Evolutionary conservation across 352 stramenopile species (phyloP).

Genomic region (Halophytophthora batemanensis): DNA sequence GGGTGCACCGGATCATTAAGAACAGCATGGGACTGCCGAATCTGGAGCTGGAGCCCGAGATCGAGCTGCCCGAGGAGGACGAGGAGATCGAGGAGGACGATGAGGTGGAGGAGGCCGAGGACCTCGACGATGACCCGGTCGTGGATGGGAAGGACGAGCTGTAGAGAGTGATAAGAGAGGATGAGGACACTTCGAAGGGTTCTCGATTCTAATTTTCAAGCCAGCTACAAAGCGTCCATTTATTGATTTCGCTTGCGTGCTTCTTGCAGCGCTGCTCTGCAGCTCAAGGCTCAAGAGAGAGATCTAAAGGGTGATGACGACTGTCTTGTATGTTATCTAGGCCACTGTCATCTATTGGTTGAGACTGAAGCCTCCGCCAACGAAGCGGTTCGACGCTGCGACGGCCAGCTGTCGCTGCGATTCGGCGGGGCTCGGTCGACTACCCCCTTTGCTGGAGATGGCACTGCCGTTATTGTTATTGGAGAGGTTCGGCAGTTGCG

Average conservation of each 20-base stretch:
- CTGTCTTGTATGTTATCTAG: too few relatives aligned
- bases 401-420: constrained; percentile 84
- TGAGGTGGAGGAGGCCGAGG: constrained; percentile 17
- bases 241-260: constrained; percentile 1
- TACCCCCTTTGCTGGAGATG: constrained; percentile 24
- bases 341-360: constrained; percentile 61
- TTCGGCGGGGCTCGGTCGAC: constrained; percentile 53
- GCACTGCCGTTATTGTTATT: constrained; percentile 26
- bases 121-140: constrained; percentile 27
- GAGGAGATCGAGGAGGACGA: constrained; percentile 45
- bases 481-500: constrained; percentile 23
- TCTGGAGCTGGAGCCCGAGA: constrained; percentile 92
- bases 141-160: constrained; percentile 71
- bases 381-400: constrained; percentile 85
- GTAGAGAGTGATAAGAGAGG: constrained; percentile 23
- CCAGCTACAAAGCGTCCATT: constrained; percentile 18
- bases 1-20: constrained; percentile 95
- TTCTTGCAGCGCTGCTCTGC: too few relatives aligned
- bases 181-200: constrained; percentile 3
- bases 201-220: constrained; percentile 11
- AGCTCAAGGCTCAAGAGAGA: too few relatives aligned
- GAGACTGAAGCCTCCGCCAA: constrained; percentile 92
- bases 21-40: constrained; percentile 88
- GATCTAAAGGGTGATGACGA: too few relatives aligned
- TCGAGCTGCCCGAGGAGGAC: constrained; percentile 88